These are phyloP conservation scores for Capsicum rhomboideum DNA, from an alignment of 257 asterid species.

Conservation along the genomic window DNA sequence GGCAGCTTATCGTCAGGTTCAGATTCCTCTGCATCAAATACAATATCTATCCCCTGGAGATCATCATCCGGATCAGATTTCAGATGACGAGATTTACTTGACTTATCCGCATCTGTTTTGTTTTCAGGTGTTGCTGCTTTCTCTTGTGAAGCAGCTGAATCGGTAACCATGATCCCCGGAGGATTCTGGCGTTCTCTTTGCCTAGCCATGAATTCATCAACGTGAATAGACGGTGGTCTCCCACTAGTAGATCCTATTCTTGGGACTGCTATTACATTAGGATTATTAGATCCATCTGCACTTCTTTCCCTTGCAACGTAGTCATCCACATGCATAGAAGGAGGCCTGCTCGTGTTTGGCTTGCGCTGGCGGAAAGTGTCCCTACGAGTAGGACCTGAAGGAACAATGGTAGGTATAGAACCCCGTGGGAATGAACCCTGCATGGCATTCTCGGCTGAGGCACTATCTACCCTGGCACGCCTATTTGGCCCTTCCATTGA, in stretches of 20 bases:
- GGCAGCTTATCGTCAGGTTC: constrained; percentile 85
- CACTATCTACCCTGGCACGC: constrained; percentile 62
- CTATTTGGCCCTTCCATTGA: constrained; percentile 64
- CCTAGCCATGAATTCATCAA: constrained; percentile 96
- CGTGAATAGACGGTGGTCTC: constrained; percentile 90
- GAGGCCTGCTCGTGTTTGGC: constrained; percentile 97
- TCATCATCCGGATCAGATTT: constrained; percentile 89
- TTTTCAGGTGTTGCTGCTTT: constrained; percentile 44
- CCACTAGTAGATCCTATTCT: constrained; percentile 78
- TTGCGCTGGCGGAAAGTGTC: constrained; percentile 94
- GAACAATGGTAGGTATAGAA: constrained; percentile 38
- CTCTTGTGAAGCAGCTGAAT: constrained; percentile 37
- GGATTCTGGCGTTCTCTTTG: constrained; percentile 80
- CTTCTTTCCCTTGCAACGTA: constrained; percentile 91
- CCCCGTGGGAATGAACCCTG: constrained; percentile 69
- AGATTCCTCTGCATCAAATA: constrained; percentile 91
- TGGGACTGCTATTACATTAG: constrained; percentile 75
- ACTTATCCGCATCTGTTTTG: constrained; percentile 43
- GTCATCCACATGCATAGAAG: constrained; percentile 99
- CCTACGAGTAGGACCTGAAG: constrained; percentile 79
- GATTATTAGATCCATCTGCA: constrained; percentile 60
- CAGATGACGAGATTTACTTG: constrained; percentile 45
- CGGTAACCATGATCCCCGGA: constrained; percentile 34
- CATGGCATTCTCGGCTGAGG: constrained; percentile 39
- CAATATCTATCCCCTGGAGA: constrained; percentile 93